Conservation (phyloP, 495 filamentous ascomycete species). For the Antarctomyces pellizariae region DNA sequence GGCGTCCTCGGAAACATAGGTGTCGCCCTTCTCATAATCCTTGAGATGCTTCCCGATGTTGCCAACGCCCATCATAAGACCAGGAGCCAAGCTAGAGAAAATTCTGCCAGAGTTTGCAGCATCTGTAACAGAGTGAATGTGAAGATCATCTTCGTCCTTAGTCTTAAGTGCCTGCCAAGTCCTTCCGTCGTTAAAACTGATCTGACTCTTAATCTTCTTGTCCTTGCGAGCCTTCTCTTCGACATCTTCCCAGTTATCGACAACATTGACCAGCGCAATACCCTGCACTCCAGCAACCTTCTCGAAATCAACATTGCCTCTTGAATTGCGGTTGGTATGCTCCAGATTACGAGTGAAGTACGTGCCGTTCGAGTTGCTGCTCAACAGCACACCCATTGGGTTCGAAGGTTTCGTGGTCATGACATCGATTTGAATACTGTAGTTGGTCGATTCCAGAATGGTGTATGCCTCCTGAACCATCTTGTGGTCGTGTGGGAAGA, state of each 20-base stretch:
- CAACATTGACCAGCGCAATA: conserved; percentile 70
- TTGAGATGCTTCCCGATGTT: conserved; percentile 58
- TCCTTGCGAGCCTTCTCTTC: conserved; percentile 20
- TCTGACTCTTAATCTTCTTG: conserved; percentile 50
- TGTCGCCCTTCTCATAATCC: conserved; percentile 40
- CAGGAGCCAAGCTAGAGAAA: conserved; percentile 82
- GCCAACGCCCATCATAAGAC: conserved; percentile 77
- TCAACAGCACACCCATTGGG: conserved; percentile 69
- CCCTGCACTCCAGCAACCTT: conserved; percentile 76
- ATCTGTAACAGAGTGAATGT: conserved; percentile 79
- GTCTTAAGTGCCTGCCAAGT: conserved; percentile 45
- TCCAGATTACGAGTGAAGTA: conserved; percentile 81
- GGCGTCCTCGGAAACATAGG: conserved; percentile 81
- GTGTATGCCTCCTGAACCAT: conserved; percentile 79
- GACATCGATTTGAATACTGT: conserved; percentile 92
- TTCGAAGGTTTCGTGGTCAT: conserved; percentile 34
- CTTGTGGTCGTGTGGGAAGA: conserved; percentile 56
- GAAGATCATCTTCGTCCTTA: conserved; percentile 29
- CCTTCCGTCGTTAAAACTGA: conserved; percentile 86
- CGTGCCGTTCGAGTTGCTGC: conserved; percentile 88
- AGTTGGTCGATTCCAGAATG: conserved; percentile 80
- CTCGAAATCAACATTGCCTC: conserved; percentile 74
- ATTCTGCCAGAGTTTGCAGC: conserved; percentile 59
- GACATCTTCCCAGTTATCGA: conserved; percentile 66
- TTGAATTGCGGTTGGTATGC: conserved; percentile 58